Evolutionary conservation across 306 rosid species (phyloP), one percentile per base, ranked within the genome.

Genomic region (Urtica urens): DNA sequence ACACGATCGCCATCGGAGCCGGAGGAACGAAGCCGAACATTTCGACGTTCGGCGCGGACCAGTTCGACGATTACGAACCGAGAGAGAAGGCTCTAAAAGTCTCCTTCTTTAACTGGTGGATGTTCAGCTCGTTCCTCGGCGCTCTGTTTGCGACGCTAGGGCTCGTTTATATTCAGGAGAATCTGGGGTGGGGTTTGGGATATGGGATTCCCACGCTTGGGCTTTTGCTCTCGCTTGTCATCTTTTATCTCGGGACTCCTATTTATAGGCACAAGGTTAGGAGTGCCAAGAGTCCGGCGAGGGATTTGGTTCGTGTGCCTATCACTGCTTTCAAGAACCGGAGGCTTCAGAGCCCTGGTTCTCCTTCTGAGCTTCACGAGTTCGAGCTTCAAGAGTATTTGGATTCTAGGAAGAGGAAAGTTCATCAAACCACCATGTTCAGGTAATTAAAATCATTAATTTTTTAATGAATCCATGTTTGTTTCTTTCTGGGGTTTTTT

Each of bases 81-180:
- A 14, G 16, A 0, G 94, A 84, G 47, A 80, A 68, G 48, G 30
- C 55, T 57, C 61, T 57, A 2, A 84, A 80, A 55, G 92, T 62
- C 6, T 84, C 94, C 3, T 84, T 70, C 70, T 84, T 84, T 79
- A 84, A 80, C 59, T 84, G 92, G 92, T 84, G 94, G 92, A 57
- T 70, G 62, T 84, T 78, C 64, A 75, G 73, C 68, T 51, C 79
- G 28, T 72, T 72, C 64, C 53, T 72, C 18, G 94, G 92, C 1
- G 73, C 74, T 35, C 46, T 84, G 5, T 10, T 59, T 12, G 94
- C 92, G 33, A 75, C 86, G 1, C 23, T 71, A n/a, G 66, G 81
- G 22, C 68, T 84, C 22, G 86, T 80, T 49, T 84, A 84, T 66
- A 68, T 84, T 43, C 81, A 84, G 65, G 94, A 84, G 62, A 84